These are phyloP conservation scores for Aristolochia contorta DNA, from an alignment of 164 flowering plant genomes.

Conservation along the genomic window DNA sequence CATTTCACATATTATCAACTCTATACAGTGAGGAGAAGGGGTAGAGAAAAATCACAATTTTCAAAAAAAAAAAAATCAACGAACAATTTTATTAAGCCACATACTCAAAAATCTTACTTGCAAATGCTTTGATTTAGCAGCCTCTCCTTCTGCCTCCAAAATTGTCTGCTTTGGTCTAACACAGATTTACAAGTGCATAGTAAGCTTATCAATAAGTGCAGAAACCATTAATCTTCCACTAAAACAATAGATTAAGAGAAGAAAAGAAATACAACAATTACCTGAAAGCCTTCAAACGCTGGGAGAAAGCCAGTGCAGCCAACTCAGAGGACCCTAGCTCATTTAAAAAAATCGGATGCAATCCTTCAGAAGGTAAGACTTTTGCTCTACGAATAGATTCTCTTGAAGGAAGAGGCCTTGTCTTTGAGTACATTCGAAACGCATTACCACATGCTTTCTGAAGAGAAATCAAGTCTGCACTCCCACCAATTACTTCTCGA, in stretches of 20 bases:
- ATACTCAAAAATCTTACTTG: slow-evolving; percentile 30
- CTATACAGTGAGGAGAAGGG: no score
- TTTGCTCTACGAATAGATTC: slow-evolving; percentile 81
- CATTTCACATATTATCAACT: no score
- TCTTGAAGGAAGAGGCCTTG: slow-evolving; percentile 71
- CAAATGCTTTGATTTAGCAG: slow-evolving; percentile 56
- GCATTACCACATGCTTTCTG: slow-evolving; percentile 65
- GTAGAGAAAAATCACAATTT: no score
- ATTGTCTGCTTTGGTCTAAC: slow-evolving; percentile 88
- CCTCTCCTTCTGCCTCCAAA: slow-evolving; percentile 92
- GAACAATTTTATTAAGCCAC: no score
- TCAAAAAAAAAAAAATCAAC: no score
- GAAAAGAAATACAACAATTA: slow-evolving; percentile 8
- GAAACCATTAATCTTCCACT: neutral
- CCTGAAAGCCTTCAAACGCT: slow-evolving; percentile 81
- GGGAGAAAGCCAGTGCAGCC: slow-evolving; percentile 77
- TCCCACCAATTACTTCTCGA: slow-evolving; percentile 64
- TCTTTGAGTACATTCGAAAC: slow-evolving; percentile 67
- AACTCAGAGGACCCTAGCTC: slow-evolving; percentile 54
- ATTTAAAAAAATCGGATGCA: slow-evolving; percentile 77
- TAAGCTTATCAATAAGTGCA: neutral
- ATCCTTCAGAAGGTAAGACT: slow-evolving; percentile 62
- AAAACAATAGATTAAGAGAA: neutral
- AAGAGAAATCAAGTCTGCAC: slow-evolving; percentile 52
- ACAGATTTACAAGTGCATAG: slow-evolving; percentile 5